These are phyloP conservation scores for Meira nashicola DNA, from an alignment of 1,284 basidiomycete genomes.

Conservation along the genomic window DNA sequence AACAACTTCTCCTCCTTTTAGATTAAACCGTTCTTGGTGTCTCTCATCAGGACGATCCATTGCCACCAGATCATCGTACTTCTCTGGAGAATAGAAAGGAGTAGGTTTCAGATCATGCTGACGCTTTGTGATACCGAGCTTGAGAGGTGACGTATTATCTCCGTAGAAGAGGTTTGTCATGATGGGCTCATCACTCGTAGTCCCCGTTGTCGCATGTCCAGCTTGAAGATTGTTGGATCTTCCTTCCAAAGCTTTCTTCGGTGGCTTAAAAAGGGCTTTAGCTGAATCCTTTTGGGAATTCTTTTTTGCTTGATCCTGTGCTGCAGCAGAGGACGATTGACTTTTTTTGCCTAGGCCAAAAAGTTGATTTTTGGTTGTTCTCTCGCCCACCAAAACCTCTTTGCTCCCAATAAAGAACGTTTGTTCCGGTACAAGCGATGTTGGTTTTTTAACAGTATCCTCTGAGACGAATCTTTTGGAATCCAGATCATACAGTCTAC, in stretches of 20 bases:
- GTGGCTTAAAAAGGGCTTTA: too few species aligned
- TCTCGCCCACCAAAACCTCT: neutral
- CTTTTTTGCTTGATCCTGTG: too few species aligned
- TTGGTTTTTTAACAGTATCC: neutral
- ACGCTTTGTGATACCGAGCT: neutral
- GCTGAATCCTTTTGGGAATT: too few species aligned
- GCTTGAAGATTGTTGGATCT: too few species aligned
- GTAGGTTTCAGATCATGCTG: neutral
- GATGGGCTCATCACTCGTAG: neutral
- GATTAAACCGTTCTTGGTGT: constrained; percentile 67
- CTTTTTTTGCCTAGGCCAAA: too few species aligned
- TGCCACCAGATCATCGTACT: neutral
- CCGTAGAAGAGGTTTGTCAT: neutral
- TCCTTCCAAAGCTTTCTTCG: too few species aligned
- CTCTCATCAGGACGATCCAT: constrained; percentile 73
- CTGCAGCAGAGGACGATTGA: too few species aligned
- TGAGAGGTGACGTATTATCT: neutral
- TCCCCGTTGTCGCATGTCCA: too few species aligned
- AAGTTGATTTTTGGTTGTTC: neutral
- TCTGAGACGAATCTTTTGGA: neutral
- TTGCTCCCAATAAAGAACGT: neutral
- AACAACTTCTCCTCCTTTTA: constrained; percentile 43
- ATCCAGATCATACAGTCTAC: constrained; percentile 10
- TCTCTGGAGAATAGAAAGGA: neutral
- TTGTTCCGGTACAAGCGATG: neutral